Base-by-base conservation (phyloP, 2,329 filamentous ascomycete species). In the Ilyonectria robusta region DNA sequence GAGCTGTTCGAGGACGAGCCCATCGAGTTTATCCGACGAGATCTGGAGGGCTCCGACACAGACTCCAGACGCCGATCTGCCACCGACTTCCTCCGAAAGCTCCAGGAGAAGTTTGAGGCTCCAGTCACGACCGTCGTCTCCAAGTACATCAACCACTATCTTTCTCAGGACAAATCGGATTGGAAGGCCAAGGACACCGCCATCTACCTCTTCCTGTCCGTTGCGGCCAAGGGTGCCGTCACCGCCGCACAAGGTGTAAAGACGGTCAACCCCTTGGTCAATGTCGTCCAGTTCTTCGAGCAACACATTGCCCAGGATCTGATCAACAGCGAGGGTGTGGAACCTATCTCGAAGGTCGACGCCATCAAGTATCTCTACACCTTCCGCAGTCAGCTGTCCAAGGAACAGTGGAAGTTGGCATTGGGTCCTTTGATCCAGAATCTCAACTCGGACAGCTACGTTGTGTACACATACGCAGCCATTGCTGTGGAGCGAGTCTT, bases 121-220 rank as follows among this genome's bases (percentile, higher is more conserved):
- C 85, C 93, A 2, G 95, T 98, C 51, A 98, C 95, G 0, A 88
- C 86, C 59, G 93, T 97, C n/a, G 95, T 97, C 23, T 92, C 91
- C 69, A 91, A 89, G 73, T 98, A 98, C 83, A 93, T 97, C 75
- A 89, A 92, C 68, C 93, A 95, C 80, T 97, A 97, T 78, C 87
- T 99, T 31, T 87, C 92, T 61, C 94, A 94, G 76, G 88, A 90
- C 62, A 93, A 93, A 80, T 86, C 87, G 19, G 94, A 97, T 79
- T 99, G 96, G 96, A 97, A 97, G 81, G 91, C 94, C 55, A 99
- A 99, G 84, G 96, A 99, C 78, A 98, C 95, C 0, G 96, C 96
- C n/a, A 92, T 98, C 65, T 98, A 98, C 77, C 89, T 99, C 17
- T 99, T 97, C 85, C 91, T 96, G 42, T 94, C 96, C 5, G 94